phyloP scores from a whole-genome alignment of 2,329 filamentous ascomycete species.

The Botrytis fabae region DNA sequence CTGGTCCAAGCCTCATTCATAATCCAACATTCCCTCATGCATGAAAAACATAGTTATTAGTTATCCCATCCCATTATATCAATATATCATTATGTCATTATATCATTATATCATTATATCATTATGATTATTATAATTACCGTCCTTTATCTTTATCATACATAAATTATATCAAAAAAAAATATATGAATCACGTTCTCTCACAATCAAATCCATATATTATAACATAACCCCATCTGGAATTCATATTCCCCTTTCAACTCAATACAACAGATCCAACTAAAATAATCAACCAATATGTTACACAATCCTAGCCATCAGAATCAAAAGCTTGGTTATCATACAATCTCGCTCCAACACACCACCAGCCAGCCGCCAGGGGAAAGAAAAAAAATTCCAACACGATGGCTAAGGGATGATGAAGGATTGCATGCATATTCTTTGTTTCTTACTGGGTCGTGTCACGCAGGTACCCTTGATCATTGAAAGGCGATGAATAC shows the following conservation, averaged over 20 bases:
- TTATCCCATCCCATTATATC: no score
- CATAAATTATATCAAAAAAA: no score
- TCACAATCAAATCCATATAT: not conserved
- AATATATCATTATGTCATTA: no score
- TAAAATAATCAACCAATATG: not conserved
- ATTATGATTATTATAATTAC: no score
- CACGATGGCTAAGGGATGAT: slow-evolving; percentile 17
- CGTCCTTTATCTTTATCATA: no score
- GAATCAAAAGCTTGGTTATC: slow-evolving; percentile 1
- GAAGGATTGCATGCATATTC: slow-evolving; percentile 10
- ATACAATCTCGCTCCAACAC: slow-evolving; percentile 5
- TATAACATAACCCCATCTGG: not conserved
- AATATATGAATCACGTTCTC: no score
- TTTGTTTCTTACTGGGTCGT: not conserved
- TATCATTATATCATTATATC: no score
- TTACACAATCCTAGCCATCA: slow-evolving; percentile 11
- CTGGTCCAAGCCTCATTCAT: no score
- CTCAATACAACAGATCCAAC: not conserved
- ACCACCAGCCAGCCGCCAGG: slow-evolving; percentile 9
- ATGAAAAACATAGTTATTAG: no score
- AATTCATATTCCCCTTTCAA: no score
- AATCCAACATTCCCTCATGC: no score
- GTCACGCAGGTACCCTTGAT: slow-evolving; percentile 16
- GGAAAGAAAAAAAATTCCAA: not conserved
- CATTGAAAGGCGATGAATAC: not conserved